phyloP scores from a whole-genome alignment of 202 grass and related monocot genomes.

The Setaria viridis region DNA sequence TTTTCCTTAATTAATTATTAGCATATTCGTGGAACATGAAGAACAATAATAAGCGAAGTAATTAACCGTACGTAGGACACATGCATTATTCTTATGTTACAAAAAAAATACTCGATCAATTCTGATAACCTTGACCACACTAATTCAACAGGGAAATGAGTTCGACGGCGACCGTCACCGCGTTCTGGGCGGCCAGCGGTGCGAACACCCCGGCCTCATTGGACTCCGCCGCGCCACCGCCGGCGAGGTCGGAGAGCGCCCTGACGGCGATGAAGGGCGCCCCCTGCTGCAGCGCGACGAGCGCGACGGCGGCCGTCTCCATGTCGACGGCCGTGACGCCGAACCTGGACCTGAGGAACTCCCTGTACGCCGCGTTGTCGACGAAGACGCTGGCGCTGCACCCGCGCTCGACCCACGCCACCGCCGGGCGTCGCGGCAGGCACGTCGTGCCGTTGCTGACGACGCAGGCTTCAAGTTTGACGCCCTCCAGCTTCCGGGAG shows the following conservation, averaged over 20 bases:
- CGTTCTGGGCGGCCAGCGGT: constrained; percentile 57
- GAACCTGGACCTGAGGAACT: constrained; percentile 59
- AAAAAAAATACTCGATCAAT: background rate
- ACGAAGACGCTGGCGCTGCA: constrained; percentile 69
- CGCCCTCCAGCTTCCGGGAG: background rate
- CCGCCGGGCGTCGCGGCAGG: constrained; percentile 45
- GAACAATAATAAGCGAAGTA: too few relatives aligned
- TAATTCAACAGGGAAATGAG: background rate
- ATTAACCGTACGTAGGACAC: too few relatives aligned
- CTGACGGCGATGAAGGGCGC: constrained; percentile 61
- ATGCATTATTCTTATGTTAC: too few relatives aligned
- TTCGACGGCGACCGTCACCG: background rate
- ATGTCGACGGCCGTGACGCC: constrained; percentile 65
- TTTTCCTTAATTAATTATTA: too few relatives aligned
- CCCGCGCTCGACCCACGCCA: constrained; percentile 50
- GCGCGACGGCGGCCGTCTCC: constrained; percentile 62
- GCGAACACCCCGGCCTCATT: constrained; percentile 61
- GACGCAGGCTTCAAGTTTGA: constrained; percentile 9
- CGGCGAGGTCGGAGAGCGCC: constrained; percentile 69
- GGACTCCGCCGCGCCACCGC: constrained; percentile 55
- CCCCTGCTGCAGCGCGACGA: constrained; percentile 47
- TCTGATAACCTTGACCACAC: too few relatives aligned
- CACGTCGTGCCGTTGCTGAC: constrained; percentile 50
- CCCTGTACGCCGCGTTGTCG: constrained; percentile 67
- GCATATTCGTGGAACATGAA: too few relatives aligned